Base-by-base conservation (phyloP, 2,329 filamentous ascomycete species). In the Paracamarosporium sp. region DNA sequence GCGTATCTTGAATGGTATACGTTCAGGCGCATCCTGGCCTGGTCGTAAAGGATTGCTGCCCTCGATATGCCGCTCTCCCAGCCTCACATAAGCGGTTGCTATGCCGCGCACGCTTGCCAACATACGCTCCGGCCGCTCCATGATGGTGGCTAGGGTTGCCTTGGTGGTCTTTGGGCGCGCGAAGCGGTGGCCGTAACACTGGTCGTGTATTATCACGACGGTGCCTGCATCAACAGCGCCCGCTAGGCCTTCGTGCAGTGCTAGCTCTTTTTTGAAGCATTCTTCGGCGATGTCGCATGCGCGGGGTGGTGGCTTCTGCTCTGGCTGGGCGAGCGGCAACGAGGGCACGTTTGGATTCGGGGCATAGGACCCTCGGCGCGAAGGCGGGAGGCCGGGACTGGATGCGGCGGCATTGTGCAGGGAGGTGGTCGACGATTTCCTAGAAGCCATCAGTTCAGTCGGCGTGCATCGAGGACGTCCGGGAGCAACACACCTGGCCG, bases 131-230 rank as follows among this genome's bases (percentile, higher is more conserved):
- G 95, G 95, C 11, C 95, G 85, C 78, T 99, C 95, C 47, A 99
- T 93, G 63, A 99, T 97, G 55, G 88, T 90, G 68, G 82, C 87
- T 1, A 98, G 83, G 15, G 85, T 85, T 43, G 81, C 84, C 68
- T 90, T 90, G 22, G 87, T 89, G 0, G 92, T 90, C 66, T 90
- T 89, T 4, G 92, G 92, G 43, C 95, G 86, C 11, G 93, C 92
- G 76, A 88, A 99, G 22, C 93, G 89, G 78, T 99, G 95, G 24
- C 94, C 93, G 74, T 98, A 99, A 77, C 94, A 97, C 52, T 90
- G 89, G 79, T 99, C 95, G 69, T 98, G 93, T 1, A 99, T 80
- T 28, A 99, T 85, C 45, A 98, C 93, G 4, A 96, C 79, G 0
- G 92, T 92, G 59, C 93, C 81, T 3, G 83, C 74, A 11, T 68